Percentiles rank a stretch among this genome's conserved stretches.
These are phyloP conservation scores for Sextonia rubra DNA, from an alignment of 164 flowering plant genomes.

Conservation along the genomic window DNA sequence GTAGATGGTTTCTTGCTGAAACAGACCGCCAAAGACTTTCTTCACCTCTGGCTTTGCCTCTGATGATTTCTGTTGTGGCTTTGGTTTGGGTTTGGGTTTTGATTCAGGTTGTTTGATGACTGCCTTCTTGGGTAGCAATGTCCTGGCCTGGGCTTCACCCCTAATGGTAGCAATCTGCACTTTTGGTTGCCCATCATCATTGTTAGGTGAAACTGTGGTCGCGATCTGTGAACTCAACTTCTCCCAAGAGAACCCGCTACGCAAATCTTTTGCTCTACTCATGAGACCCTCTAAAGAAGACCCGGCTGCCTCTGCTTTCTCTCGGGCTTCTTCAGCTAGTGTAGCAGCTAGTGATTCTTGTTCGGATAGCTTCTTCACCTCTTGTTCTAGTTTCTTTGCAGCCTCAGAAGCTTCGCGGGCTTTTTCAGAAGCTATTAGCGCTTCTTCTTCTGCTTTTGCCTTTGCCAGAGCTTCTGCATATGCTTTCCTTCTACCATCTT, in stretches of 20 bases:
- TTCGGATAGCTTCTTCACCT: conserved; percentile 48
- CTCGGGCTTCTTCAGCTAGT: conserved; percentile 57
- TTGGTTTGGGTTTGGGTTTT: conserved; percentile 16
- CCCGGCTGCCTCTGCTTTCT: conserved; percentile 63
- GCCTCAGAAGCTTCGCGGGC: conserved; percentile 65
- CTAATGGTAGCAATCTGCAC: conserved; percentile 82
- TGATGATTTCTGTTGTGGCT: conserved; percentile 19
- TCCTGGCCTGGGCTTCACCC: conserved; percentile 78
- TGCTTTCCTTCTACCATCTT: conserved; percentile 82
- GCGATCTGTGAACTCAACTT: conserved; percentile 52
- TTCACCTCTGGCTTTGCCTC: conserved; percentile 46
- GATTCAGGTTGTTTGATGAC: conserved; percentile 33
- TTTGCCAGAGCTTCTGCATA: conserved; percentile 65
- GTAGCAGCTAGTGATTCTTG: conserved; percentile 47
- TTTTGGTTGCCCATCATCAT: conserved; percentile 37
- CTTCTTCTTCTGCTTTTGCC: conserved; percentile 82
- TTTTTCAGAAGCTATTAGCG: conserved; percentile 44
- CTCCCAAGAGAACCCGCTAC: conserved; percentile 63
- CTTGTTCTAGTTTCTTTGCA: conserved; percentile 51
- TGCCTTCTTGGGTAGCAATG: conserved; percentile 57
- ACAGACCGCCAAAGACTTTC: conserved; percentile 87
- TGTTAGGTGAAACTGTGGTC: conserved; percentile 32
- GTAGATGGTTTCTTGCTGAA: conserved; percentile 89
- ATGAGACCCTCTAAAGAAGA: conserved; percentile 51
- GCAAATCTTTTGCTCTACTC: conserved; percentile 50